Percentiles rank a stretch among this genome's conserved stretches.
Conservation (phyloP, 2,329 filamentous ascomycete genomes). For the Pseudocercospora vitis region DNA sequence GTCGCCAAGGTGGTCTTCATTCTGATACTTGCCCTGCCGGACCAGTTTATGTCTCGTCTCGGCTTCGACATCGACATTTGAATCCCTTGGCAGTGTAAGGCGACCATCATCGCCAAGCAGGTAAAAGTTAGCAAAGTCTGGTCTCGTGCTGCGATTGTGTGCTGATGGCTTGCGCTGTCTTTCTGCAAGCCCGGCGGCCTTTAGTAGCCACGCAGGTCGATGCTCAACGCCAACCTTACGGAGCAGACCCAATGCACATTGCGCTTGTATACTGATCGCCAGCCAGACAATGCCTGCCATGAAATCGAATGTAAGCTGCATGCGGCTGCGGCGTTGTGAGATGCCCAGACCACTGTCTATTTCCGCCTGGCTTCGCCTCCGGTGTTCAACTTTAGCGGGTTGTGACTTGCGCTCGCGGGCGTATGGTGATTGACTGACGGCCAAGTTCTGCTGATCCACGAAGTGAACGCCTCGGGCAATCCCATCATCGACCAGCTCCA, state of each 20-base stretch:
- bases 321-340: constrained; percentile 73
- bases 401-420: constrained; percentile 63
- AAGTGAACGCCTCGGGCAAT: constrained; percentile 42
- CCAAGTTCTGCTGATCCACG: constrained; percentile 35
- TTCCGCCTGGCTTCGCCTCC: constrained; percentile 32
- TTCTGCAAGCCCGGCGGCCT: constrained; percentile 49
- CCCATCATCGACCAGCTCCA: constrained; percentile 45
- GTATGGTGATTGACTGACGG: constrained; percentile 54
- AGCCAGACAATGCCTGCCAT: constrained; percentile 71
- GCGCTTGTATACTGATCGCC: constrained; percentile 58
- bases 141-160: constrained; percentile 19
- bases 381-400: constrained; percentile 24
- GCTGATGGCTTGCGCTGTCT: constrained; percentile 29
- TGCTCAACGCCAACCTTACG: constrained; percentile 60
- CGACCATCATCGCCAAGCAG: constrained; percentile 53
- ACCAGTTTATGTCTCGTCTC: constrained; percentile 68
- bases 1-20: constrained; percentile 68
- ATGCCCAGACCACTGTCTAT: constrained; percentile 70
- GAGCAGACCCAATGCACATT: constrained; percentile 56
- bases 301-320: constrained; percentile 75
- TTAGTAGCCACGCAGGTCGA: constrained; percentile 64
- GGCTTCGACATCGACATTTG: constrained; percentile 75
- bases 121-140: constrained; percentile 51
- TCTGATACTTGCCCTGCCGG: constrained; percentile 44
- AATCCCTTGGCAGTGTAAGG: constrained; percentile 57